Evolutionary conservation across 176 grass and related monocot genomes (phyloP), one percentile per base, ranked within the genome.

Genomic region (Phragmites australis): DNA sequence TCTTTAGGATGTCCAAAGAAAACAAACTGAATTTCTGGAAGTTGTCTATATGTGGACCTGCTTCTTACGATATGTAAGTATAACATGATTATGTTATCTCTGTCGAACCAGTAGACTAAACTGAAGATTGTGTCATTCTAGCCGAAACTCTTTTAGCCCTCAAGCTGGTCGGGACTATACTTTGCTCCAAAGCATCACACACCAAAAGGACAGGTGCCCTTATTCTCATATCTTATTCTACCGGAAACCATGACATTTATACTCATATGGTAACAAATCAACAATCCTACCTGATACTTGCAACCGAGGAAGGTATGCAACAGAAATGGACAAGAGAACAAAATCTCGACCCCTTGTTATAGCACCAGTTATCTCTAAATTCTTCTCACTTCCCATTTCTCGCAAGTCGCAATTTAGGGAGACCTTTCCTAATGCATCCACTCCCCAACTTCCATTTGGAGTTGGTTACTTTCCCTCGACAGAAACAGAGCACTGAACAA

Each of bases 391-490:
- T 26, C 10, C 40, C 13, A 46, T 52, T 17, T 29, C 11, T 32
- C 27, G 27, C 16, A 32, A 18, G n/a, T n/a, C n/a, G n/a, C n/a
- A n/a, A n/a, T n/a, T 25, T 9, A 18, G 52, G 25, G 16, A 9
- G 18, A 25, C 53, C 16, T 46, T 59, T 47, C 19, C 18, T 14
- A 50, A 41, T 22, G 7, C 10, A 58, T 51, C 44, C 14, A 80
- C 44, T 70, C 44, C 61, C 44, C 54, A 61, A 22, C 37, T 86
- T 15, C 48, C 46, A 79, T 62, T 53, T 51, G 22, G 6, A 19
- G 52, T 51, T 12, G 14, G 12, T 17, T 56, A 19, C 41, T 60
- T 30, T 53, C 32, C 61, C 43, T 60, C 32, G 2, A 63, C 25
- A 26, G 14, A 76, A 61, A 59, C 64, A 69, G 25, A 46, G 54